Evolutionary conservation across 2,329 filamentous ascomycete species (phyloP).

Genomic region (Microthyrium microscopicum): DNA sequence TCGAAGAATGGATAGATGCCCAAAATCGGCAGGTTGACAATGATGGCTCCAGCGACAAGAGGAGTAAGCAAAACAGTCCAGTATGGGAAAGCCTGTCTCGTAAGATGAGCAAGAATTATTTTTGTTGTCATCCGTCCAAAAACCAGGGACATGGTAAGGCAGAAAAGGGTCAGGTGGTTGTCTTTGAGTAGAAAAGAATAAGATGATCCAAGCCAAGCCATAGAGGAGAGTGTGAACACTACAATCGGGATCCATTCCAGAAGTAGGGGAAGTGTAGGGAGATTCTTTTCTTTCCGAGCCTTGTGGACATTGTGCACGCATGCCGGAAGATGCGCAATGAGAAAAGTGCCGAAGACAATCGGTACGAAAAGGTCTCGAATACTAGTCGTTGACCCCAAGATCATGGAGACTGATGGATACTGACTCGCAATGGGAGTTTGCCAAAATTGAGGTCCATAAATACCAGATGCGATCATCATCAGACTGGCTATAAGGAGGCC

Average conservation of each 20-base stretch:
- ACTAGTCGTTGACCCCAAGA: conserved; percentile 20
- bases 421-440: conserved; percentile 51
- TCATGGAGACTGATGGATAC: conserved; percentile 31
- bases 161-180: conserved; percentile 84
- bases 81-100: conserved; percentile 84
- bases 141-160: conserved; percentile 86
- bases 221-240: conserved; percentile 58
- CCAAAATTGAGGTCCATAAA: conserved; percentile 81
- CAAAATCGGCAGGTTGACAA: conserved; percentile 56
- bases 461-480: conserved; percentile 75
- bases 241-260: conserved; percentile 87
- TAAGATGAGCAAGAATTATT: conserved; percentile 92
- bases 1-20: conserved; percentile 4
- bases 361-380: conserved; percentile 80
- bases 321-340: conserved; percentile 58
- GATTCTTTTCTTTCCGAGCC: conserved; percentile 53
- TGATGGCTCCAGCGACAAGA: conserved; percentile 65
- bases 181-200: conserved; percentile 65
- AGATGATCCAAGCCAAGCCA: conserved; percentile 78
- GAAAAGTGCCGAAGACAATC: conserved; percentile 28
- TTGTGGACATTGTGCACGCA: conserved; percentile 75
- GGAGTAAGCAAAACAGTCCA: conserved; percentile 88
- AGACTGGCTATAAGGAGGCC: conserved; percentile 75
- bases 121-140: conserved; percentile 98
- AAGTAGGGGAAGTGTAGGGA: conserved; percentile 69